A percentile compares a stretch with the other conserved stretches of the same genome.
Evolutionary conservation across 345 rosid genomes (phyloP).

Genomic region (Citrus hindsii): DNA sequence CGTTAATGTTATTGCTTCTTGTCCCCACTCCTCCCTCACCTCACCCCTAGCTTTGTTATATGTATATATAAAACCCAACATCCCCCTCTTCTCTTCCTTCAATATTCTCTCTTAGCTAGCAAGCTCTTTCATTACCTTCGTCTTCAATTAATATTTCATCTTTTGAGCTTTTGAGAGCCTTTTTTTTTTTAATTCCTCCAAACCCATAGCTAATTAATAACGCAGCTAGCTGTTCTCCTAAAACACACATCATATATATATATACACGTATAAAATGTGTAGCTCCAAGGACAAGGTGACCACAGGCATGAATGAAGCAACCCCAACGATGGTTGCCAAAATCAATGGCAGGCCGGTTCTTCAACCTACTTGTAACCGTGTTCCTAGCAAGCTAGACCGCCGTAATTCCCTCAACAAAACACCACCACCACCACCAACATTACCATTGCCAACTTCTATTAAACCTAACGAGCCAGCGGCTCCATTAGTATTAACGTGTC

Average conservation of each 20-base stretch:
- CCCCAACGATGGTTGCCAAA: slow-evolving; percentile 20
- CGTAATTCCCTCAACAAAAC: slow-evolving; percentile 30
- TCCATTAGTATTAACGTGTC: neutral
- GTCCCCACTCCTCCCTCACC: slow-evolving; percentile 16
- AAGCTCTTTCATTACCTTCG: too few relatives aligned
- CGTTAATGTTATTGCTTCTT: slow-evolving; percentile 19
- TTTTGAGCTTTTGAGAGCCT: too few relatives aligned
- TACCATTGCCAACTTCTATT: slow-evolving; percentile 11
- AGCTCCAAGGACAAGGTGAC: slow-evolving; percentile 38
- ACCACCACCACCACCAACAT: slow-evolving; percentile 16
- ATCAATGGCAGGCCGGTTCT: slow-evolving; percentile 63
- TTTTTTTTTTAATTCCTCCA: neutral
- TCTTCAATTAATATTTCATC: too few relatives aligned
- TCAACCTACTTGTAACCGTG: slow-evolving; percentile 54
- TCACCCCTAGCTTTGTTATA: too few relatives aligned
- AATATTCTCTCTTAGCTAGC: neutral
- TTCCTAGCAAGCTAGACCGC: slow-evolving; percentile 22
- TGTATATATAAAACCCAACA: slow-evolving; percentile 1
- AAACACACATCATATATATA: too few relatives aligned
- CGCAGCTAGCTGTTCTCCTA: too few relatives aligned
- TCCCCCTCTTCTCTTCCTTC: neutral
- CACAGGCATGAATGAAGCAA: slow-evolving; percentile 22
- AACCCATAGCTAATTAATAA: too few relatives aligned
- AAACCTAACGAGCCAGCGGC: neutral
- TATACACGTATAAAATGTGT: slow-evolving; percentile 22